These are phyloP conservation scores for Ganoderma meredithae DNA, from an alignment of 1,284 basidiomycete species.

Conservation along the genomic window DNA sequence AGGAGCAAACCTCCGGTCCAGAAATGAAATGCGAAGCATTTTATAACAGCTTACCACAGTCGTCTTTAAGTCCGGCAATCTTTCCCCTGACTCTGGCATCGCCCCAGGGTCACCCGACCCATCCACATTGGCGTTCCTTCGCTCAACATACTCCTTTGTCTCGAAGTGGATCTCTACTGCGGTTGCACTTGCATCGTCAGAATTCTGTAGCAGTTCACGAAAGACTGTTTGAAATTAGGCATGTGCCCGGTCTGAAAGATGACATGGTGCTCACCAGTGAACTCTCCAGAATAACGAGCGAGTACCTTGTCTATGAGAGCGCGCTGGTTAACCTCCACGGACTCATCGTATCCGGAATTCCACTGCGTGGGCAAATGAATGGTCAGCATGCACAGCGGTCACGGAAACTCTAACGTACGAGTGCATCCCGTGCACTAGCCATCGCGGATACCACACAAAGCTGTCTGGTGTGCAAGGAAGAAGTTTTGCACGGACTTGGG, in stretches of 20 bases:
- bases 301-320: conserved; percentile 94
- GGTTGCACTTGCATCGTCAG: conserved; percentile 90
- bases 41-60: conserved; percentile 46
- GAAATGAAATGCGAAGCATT: background rate
- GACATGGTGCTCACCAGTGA: conserved; percentile 64
- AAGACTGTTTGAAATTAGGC: conserved; percentile 61
- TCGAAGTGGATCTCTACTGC: conserved; percentile 86
- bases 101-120: conserved; percentile 11
- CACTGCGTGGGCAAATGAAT: conserved; percentile 51
- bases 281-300: conserved; percentile 94
- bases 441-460: conserved; percentile 16
- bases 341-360: conserved; percentile 79
- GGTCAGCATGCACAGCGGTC: background rate
- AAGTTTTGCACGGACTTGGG: background rate
- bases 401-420: conserved; percentile 22
- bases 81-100: conserved; percentile 12
- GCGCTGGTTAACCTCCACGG: conserved; percentile 95
- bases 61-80: conserved; percentile 72
- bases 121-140: conserved; percentile 41
- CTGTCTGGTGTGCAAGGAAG: background rate
- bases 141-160: conserved; percentile 62
- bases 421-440: conserved; percentile 33
- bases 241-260: background rate
- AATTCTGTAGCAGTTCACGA: conserved; percentile 93
- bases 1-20: background rate